Evolutionary conservation across 164 flowering plant genomes (phyloP).

Genomic region (Macadamia tetraphylla): DNA sequence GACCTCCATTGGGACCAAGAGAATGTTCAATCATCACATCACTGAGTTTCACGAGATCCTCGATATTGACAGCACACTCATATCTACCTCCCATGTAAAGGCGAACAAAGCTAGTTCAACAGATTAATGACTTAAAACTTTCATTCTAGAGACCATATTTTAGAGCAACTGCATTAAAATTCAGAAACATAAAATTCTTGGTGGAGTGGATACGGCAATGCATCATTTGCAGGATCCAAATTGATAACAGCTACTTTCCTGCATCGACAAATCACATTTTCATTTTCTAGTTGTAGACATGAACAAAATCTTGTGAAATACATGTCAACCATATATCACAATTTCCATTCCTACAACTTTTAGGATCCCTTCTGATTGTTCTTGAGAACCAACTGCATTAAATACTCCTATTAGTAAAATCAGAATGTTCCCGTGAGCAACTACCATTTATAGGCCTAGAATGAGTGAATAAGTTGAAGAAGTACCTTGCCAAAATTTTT

Average conservation of each 20-base stretch:
- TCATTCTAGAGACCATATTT: constrained; percentile 1
- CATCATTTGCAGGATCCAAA: constrained; percentile 96
- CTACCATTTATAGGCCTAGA: no score
- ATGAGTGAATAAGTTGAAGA: background rate
- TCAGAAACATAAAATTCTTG: background rate
- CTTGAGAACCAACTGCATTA: no score
- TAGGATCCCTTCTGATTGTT: no score
- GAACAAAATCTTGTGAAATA: background rate
- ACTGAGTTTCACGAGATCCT: constrained; percentile 78
- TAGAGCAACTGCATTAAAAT: background rate
- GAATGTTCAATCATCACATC: constrained; percentile 93
- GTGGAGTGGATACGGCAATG: constrained; percentile 73
- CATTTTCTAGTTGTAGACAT: background rate
- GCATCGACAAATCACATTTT: constrained; percentile 19
- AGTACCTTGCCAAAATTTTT: no score
- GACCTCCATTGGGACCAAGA: constrained; percentile 98
- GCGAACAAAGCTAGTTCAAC: constrained; percentile 10
- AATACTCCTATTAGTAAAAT: no score
- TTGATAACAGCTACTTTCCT: constrained; percentile 93
- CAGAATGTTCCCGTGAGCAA: no score
- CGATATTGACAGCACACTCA: constrained; percentile 85
- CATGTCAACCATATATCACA: background rate
- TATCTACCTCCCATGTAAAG: constrained; percentile 49
- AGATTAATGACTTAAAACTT: background rate
- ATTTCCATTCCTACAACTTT: no score